Evolutionary conservation across 140 eudicot species (phyloP), one percentile per base, ranked within the genome.

Genomic region (Ambrosia hybrid): DNA sequence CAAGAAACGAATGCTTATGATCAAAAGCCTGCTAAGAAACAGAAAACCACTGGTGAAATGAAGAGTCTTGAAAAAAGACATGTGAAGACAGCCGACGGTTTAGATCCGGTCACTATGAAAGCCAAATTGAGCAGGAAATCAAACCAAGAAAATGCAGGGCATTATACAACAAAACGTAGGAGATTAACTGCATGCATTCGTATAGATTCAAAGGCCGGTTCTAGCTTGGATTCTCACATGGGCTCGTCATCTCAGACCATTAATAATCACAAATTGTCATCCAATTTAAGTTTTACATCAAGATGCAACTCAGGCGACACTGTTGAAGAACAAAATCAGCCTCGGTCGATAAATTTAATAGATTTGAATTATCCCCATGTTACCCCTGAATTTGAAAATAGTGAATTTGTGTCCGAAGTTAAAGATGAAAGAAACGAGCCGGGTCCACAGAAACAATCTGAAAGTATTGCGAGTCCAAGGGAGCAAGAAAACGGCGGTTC

Each of bases 281-380:
- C 83, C 14, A 65, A 82, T 38, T 61, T 77, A 46, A 78, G 73
- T 83, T 73, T 79, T 79, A 74, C 88, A 43, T 76, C 84, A 53
- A 81, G 79, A 70, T 82, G 76, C 34, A 79, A 91, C 78, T 82
- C 86, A 7, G 58, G 51, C 1, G 86, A 82, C 51, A 81, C 83
- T 8, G 79, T 65, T 43, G 85, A 83, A 43, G 83, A 80, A 73
- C 79, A 73, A 34, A 13, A 17, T 9, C 34, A 64, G 52, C 69
- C 69, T 64, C 69, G 14, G 14, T 7, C 51, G 16, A 73, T 67
- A 39, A 73, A 67, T 73, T 39, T 84, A 11, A 73, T 84, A 3
- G 91, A 87, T 65, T 75, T 91, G 57, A 88, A 88, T 75, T 71
- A 74, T 53, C 90, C 90, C 57, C 86, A 79, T 21, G 81, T 81